A percentile compares a stretch with the other conserved stretches of the same genome.
Conservation (phyloP, 225 moss, liverwort and hornwort genomes). For the Takakia lepidozioides region DNA sequence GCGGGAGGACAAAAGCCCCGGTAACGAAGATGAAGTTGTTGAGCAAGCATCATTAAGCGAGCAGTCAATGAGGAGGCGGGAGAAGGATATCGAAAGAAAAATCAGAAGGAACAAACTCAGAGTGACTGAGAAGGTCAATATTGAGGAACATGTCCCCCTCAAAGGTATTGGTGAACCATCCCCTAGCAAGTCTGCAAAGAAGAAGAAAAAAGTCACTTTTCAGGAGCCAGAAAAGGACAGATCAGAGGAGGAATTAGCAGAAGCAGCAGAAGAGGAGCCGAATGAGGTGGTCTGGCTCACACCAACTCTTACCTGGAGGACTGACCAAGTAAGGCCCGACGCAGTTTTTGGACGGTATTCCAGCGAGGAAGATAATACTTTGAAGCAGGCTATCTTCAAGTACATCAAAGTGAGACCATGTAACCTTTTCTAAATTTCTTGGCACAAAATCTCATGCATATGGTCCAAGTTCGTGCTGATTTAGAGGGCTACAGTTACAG, state of each 20-base stretch:
- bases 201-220: slow-evolving; percentile 1
- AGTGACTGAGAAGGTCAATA: too few relatives aligned
- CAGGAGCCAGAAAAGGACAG: neutral
- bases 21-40: too few relatives aligned
- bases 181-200: neutral
- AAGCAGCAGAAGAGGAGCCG: neutral
- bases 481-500: neutral
- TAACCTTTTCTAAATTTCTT: neutral
- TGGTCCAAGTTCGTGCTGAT: neutral
- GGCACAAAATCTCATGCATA: neutral
- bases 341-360: slow-evolving; percentile 26
- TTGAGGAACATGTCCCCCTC: too few relatives aligned
- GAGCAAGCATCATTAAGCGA: too few relatives aligned
- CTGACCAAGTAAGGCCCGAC: slow-evolving; percentile 25
- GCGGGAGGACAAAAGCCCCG: too few relatives aligned
- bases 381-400: slow-evolving; percentile 39
- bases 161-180: too few relatives aligned
- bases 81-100: too few relatives aligned
- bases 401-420: slow-evolving; percentile 30
- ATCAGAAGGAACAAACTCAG: too few relatives aligned
- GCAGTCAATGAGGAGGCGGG: too few relatives aligned
- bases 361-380: slow-evolving; percentile 27
- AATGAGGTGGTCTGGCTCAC: neutral
- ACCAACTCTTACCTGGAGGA: slow-evolving; percentile 12
- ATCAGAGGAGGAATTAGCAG: neutral